phyloP scores from a whole-genome alignment of 225 moss, liverwort and hornwort genomes.

The Thuidium tamariscinum region DNA sequence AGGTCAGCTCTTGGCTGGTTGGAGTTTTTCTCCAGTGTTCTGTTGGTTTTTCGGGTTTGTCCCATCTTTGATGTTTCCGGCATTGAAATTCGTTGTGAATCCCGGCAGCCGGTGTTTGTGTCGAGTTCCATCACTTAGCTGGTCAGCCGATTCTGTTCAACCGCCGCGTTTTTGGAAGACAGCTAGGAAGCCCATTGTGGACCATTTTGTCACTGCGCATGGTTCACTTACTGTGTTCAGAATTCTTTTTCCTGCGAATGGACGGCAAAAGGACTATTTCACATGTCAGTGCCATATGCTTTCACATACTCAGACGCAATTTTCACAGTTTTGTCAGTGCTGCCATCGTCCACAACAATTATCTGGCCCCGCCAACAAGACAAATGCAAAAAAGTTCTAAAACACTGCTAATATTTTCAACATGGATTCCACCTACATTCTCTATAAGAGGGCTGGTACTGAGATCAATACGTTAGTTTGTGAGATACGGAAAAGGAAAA shows the following conservation, averaged over 20 bases:
- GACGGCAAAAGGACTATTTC: neutral
- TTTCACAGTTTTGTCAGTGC: slow-evolving; percentile 68
- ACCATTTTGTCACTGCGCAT: neutral
- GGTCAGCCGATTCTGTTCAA: neutral
- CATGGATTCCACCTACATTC: neutral
- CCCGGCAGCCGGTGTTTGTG: neutral
- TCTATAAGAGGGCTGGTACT: neutral
- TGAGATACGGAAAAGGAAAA: neutral
- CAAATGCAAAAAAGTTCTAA: neutral
- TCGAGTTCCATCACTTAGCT: neutral
- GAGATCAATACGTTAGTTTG: neutral
- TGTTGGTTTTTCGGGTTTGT: neutral
- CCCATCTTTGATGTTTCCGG: neutral
- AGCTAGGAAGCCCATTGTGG: neutral
- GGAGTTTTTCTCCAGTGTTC: neutral
- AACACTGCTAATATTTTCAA: neutral
- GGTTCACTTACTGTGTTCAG: no score
- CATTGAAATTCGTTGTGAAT: neutral
- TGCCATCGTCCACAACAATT: slow-evolving; percentile 77
- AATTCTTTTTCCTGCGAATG: no score
- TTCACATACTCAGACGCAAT: slow-evolving; percentile 67
- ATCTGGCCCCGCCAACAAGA: slow-evolving; percentile 22
- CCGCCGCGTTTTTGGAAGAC: neutral
- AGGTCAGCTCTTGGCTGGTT: neutral
- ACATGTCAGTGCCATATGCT: slow-evolving; percentile 5